Evolutionary conservation across 2,329 filamentous ascomycete species (phyloP).

Genomic region (Beauveria caledonica): DNA sequence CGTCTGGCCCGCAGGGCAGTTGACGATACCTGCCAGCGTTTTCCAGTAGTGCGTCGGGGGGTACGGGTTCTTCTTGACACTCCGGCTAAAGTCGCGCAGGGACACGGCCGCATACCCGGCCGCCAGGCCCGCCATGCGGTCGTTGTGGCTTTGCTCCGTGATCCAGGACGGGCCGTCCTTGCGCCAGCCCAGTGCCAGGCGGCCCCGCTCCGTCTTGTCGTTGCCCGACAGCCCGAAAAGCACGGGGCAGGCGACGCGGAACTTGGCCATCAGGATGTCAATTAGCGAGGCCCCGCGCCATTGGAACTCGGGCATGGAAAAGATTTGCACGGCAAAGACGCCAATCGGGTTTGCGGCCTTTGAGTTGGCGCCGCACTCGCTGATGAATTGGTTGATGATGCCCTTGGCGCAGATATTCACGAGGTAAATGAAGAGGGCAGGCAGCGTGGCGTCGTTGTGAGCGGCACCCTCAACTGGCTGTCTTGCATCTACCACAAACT

Average conservation of each 20-base stretch:
- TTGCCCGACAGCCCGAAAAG: slow-evolving; percentile 75
- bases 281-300: slow-evolving; percentile 62
- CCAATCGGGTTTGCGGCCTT: slow-evolving; percentile 69
- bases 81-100: slow-evolving; percentile 70
- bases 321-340: slow-evolving; percentile 66
- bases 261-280: slow-evolving; percentile 81
- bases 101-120: slow-evolving; percentile 78
- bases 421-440: slow-evolving; percentile 63
- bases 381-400: slow-evolving; percentile 61
- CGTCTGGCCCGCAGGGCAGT: slow-evolving; percentile 58
- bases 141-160: slow-evolving; percentile 63
- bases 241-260: slow-evolving; percentile 70
- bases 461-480: slow-evolving; percentile 40
- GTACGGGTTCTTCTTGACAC: slow-evolving; percentile 62
- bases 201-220: slow-evolving; percentile 63
- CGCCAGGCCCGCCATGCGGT: slow-evolving; percentile 75
- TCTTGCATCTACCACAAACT: slow-evolving; percentile 41
- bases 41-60: slow-evolving; percentile 79
- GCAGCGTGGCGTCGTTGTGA: slow-evolving; percentile 46
- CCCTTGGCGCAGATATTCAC: slow-evolving; percentile 70
- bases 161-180: slow-evolving; percentile 53
- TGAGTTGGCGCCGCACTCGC: slow-evolving; percentile 55
- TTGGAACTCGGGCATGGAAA: slow-evolving; percentile 58
- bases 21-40: slow-evolving; percentile 66
- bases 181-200: slow-evolving; percentile 65